Conservation (phyloP, 805 yeast species). For the Teunomyces pallodes region DNA sequence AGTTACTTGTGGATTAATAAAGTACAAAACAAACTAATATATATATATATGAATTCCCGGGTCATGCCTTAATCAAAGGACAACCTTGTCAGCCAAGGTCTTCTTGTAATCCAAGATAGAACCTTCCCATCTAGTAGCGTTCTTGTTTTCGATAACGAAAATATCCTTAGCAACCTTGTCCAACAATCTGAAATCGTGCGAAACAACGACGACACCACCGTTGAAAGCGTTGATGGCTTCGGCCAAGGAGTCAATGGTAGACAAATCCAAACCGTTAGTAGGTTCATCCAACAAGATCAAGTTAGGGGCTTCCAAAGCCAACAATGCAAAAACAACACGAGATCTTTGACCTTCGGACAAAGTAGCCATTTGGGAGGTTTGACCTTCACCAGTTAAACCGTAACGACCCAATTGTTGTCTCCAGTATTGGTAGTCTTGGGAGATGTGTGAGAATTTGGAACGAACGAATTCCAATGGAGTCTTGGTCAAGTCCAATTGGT, state of each 20-base stretch:
- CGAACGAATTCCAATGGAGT: constrained; percentile 96
- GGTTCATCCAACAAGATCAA: constrained; percentile 97
- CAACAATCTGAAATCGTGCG: constrained; percentile 97
- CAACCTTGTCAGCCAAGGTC: constrained; percentile 88
- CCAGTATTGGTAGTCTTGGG: constrained; percentile 99
- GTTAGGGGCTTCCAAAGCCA: constrained; percentile 94
- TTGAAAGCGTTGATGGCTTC: constrained; percentile 91
- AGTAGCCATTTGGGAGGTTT: constrained; percentile 98
- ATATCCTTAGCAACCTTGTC: constrained; percentile 98
- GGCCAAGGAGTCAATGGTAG: constrained; percentile 96
- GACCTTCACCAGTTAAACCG: constrained; percentile 98
- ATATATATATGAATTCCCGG: constrained; percentile 3
- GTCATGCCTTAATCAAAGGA: constrained; percentile 38
- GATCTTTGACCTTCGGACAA: constrained; percentile 99
- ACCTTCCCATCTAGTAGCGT: constrained; percentile 97
- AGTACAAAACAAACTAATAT: neutral
- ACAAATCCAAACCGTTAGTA: constrained; percentile 98
- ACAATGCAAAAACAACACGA: constrained; percentile 94
- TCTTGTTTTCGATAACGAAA: constrained; percentile 91
- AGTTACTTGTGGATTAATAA: neutral
- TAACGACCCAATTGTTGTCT: constrained; percentile 97
- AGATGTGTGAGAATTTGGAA: constrained; percentile 82
- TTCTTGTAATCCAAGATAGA: constrained; percentile 87
- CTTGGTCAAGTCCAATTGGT: constrained; percentile 93
- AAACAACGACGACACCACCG: constrained; percentile 98